A percentile compares a stretch with the other conserved stretches of the same genome.
Evolutionary conservation across 192 early-diverging fungal genomes (phyloP).

Genomic region (Backusella macrospora): DNA sequence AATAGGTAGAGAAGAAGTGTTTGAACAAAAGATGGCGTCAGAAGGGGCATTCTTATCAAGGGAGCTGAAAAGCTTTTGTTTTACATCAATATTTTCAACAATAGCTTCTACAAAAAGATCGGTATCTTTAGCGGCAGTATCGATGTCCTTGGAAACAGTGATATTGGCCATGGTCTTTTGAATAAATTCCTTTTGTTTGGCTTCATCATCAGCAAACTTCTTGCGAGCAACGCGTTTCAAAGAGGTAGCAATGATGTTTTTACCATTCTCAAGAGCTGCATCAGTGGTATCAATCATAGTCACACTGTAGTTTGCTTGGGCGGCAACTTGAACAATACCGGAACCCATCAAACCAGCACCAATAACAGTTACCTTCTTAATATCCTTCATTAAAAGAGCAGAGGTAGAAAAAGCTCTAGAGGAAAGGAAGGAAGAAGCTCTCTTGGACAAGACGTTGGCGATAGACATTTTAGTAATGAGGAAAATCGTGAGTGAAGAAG

Average conservation of each 20-base stretch:
- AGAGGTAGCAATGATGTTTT: conserved; percentile 83
- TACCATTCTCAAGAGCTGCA: conserved; percentile 75
- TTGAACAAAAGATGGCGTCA: conserved; percentile 82
- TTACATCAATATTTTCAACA: conserved; percentile 90
- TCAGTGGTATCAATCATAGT: conserved; percentile 85
- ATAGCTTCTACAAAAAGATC: conserved; percentile 95
- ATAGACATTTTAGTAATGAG: neutral
- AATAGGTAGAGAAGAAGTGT: conserved; percentile 92
- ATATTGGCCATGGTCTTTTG: conserved; percentile 73
- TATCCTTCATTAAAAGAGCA: conserved; percentile 42
- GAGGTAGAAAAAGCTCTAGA: conserved; percentile 30
- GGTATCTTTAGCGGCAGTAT: conserved; percentile 59
- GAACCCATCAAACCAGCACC: conserved; percentile 90
- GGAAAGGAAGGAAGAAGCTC: neutral
- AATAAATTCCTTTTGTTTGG: conserved; percentile 64
- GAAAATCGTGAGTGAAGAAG: neutral
- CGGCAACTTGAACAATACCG: conserved; percentile 89
- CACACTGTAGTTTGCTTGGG: conserved; percentile 77
- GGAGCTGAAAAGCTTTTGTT: conserved; percentile 78
- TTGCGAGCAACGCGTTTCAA: conserved; percentile 89
- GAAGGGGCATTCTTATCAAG: conserved; percentile 75
- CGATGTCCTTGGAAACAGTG: conserved; percentile 64
- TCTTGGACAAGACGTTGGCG: neutral
- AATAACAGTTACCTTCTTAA: conserved; percentile 79
- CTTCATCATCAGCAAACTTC: conserved; percentile 75